Percentiles rank a stretch among this genome's conserved stretches.
Conservation (phyloP, 306 rosid genomes). For the Cucumis sativus region DNA sequence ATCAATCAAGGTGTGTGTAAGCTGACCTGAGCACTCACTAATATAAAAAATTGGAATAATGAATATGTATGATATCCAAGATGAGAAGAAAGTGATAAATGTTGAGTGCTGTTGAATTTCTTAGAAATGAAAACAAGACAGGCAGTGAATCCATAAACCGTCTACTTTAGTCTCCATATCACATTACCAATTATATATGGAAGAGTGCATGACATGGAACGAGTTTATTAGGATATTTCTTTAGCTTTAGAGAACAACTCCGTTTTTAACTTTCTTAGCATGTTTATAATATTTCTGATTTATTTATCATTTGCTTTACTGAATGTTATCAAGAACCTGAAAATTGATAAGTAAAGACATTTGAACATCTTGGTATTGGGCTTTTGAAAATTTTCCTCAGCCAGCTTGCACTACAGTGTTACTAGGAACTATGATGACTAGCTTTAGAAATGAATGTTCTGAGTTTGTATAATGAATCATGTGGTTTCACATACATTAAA, state of each 20-base stretch:
- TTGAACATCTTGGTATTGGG: neutral
- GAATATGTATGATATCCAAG: neutral
- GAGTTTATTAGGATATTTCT: neutral
- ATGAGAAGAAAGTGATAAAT: neutral
- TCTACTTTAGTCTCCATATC: neutral
- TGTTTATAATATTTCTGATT: neutral
- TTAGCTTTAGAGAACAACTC: neutral
- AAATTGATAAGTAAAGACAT: neutral
- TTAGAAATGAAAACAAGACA: neutral
- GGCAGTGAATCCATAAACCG: neutral
- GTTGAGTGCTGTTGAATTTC: neutral
- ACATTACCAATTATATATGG: neutral
- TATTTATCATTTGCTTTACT: neutral
- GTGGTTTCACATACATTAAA: neutral
- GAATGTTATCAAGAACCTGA: neutral
- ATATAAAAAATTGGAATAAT: too few relatives aligned
- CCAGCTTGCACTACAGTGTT: neutral
- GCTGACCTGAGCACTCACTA: too few relatives aligned
- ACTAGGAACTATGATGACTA: neutral
- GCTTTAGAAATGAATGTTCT: neutral
- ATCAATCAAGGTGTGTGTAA: too few relatives aligned
- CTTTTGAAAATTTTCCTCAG: neutral
- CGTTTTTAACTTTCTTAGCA: neutral
- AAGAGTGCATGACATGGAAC: neutral
- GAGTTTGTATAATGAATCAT: neutral